Evolutionary conservation across 192 early-diverging fungal species (phyloP).

Genomic region (Coemansia reversa): DNA sequence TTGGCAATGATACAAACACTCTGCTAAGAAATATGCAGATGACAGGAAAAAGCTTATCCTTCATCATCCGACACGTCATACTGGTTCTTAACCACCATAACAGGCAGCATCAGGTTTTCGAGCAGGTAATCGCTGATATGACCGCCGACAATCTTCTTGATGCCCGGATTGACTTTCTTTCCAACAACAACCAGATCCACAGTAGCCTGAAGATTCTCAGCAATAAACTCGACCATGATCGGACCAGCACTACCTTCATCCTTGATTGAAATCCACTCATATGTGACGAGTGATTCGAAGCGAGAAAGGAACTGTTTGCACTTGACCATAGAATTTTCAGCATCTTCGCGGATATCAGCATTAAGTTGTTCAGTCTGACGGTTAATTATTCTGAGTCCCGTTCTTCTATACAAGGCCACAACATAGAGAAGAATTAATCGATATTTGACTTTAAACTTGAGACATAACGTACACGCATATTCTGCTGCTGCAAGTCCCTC

Average conservation of each 20-base stretch:
- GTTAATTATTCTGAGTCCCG: conserved; percentile 45
- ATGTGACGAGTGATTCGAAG: conserved; percentile 50
- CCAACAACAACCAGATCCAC: conserved; percentile 50
- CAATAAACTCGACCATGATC: conserved; percentile 43
- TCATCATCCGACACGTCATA: conserved; percentile 53
- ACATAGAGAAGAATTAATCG: conserved; percentile 52
- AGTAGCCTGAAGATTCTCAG: conserved; percentile 28
- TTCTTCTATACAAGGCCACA: conserved; percentile 43
- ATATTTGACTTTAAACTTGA: conserved; percentile 52
- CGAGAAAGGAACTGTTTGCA: conserved; percentile 55
- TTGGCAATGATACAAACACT: background rate
- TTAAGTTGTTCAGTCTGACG: conserved; percentile 53
- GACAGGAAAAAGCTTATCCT: background rate
- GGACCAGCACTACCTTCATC: conserved; percentile 49
- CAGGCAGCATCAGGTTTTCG: conserved; percentile 29
- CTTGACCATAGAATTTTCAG: conserved; percentile 39
- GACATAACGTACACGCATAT: conserved; percentile 47
- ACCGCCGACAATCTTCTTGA: conserved; percentile 41
- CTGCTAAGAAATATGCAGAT: background rate
- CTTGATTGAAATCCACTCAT: conserved; percentile 55
- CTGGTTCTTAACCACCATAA: conserved; percentile 55
- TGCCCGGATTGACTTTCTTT: conserved; percentile 17
- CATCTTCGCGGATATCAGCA: conserved; percentile 51
- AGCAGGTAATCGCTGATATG: conserved; percentile 48
- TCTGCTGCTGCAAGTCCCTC: conserved; percentile 53